Conservation (phyloP, 371 early-diverging fungal genomes). For the Amoeboaphelidium occidentale region DNA sequence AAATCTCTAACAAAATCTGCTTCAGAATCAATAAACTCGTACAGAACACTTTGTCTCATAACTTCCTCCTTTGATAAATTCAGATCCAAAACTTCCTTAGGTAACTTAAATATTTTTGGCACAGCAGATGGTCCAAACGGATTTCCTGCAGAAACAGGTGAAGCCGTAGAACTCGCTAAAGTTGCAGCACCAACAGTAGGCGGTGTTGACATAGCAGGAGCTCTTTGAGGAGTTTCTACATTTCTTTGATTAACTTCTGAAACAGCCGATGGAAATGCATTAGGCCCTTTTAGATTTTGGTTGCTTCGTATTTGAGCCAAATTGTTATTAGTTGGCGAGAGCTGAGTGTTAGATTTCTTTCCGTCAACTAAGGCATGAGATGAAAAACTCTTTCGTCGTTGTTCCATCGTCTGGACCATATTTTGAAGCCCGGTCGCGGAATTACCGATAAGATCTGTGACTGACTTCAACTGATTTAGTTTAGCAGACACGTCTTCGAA, state of each 20-base stretch:
- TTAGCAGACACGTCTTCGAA: not conserved
- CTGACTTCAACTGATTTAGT: not conserved
- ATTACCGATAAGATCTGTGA: not conserved
- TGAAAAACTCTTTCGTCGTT: no score
- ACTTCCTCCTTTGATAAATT: constrained; percentile 17
- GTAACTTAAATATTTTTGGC: constrained; percentile 9
- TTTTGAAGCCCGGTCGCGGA: not conserved
- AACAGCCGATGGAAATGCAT: not conserved
- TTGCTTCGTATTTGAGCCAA: no score
- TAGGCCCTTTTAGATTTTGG: no score
- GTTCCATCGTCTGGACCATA: not conserved
- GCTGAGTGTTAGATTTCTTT: no score
- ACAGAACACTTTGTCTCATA: constrained; percentile 21
- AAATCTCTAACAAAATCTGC: constrained; percentile 21
- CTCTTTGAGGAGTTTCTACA: not conserved
- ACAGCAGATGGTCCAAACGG: not conserved
- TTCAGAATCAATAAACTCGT: constrained; percentile 26
- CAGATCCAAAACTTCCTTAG: constrained; percentile 12
- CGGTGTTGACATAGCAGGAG: not conserved
- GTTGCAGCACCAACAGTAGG: not conserved
- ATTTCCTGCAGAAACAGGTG: not conserved
- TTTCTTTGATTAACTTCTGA: not conserved
- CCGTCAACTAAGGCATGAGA: no score
- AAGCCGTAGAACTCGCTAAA: not conserved
- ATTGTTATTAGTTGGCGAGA: no score